Conservation (phyloP, 192 early-diverging fungal genomes). For the Obelidium mucronatum region DNA sequence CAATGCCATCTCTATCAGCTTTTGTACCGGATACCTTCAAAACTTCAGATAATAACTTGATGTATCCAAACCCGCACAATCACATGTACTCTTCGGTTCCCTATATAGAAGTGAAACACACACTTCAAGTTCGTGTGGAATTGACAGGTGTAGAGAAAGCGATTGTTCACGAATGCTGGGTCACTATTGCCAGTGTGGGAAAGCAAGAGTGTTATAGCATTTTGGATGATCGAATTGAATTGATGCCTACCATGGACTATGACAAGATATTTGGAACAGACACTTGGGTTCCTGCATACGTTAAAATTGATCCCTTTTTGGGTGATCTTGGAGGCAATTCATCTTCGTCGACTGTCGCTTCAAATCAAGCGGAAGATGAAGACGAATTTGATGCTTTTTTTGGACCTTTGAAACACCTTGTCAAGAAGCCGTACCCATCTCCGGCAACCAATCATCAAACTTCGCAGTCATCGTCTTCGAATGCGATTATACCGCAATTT, state of each 20-base stretch:
- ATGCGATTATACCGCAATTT: not conserved
- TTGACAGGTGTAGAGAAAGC: conserved; percentile 48
- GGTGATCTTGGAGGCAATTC: conserved; percentile 5
- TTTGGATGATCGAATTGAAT: conserved; percentile 47
- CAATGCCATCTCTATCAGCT: conserved; percentile 42
- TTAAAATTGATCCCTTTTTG: conserved; percentile 36
- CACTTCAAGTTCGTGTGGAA: conserved; percentile 55
- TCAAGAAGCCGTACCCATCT: not conserved
- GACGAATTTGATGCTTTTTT: conserved; percentile 19
- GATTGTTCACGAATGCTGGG: conserved; percentile 54
- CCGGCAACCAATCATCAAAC: not conserved
- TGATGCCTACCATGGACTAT: conserved; percentile 58
- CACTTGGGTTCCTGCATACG: conserved; percentile 58
- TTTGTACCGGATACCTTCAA: conserved; percentile 52
- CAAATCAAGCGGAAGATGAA: conserved; percentile 1
- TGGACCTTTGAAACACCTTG: conserved; percentile 7
- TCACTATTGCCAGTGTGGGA: conserved; percentile 50
- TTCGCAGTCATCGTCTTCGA: not conserved
- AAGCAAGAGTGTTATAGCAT: conserved; percentile 43
- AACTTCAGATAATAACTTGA: conserved; percentile 13
- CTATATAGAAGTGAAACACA: conserved; percentile 54
- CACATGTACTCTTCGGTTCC: conserved; percentile 33
- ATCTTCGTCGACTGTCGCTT: not conserved
- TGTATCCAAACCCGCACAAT: conserved; percentile 25
- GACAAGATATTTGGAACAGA: conserved; percentile 58